Base-by-base conservation (phyloP, 1,139 yeast species). In the Pichia sp. region DNA sequence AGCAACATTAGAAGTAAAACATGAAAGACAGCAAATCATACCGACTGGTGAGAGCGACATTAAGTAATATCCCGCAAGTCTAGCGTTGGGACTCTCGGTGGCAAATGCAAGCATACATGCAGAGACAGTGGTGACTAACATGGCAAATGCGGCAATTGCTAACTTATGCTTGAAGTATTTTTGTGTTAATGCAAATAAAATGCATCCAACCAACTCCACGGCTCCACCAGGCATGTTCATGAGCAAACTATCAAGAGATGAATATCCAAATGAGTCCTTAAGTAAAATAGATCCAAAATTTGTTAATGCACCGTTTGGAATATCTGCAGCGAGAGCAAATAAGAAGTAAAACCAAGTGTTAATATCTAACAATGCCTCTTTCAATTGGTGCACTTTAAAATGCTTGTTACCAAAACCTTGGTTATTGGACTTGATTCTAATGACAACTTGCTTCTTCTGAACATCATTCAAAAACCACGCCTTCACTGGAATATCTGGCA, bases 1-100 rank as follows among this genome's bases (percentile, higher is more conserved):
- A 3, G 86, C 80, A 10, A 75, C 72, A 50, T 81, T 81, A 6
- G 72, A 62, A 17, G 75, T 60, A 34, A 69, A 55, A 36, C 62
- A 55, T 6, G 72, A 61, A 34, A 60, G 53, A 11, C 58, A 45
- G 44, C 69, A 64, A 30, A 67, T 63, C 91, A 41, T 37, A 19
- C 39, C 35, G 5, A 63, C 52, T 4, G 66, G 64, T 7, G 58
- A 48, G 14, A 63, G 46, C 20, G 50, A 53, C 47, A 57, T 46
- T 29, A 54, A 29, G 35, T 52, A 62, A 39, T 59, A 67, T 16
- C 78, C 77, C 15, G 72, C 69, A 37, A 70, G 51, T 48, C 62
- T 56, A 5, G 64, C 67, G 5, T 54, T 48, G 15, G 57, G 57
- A 16, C 54, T 41, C 8, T 47, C 38, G 1, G 44, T 32, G 23